These are phyloP conservation scores for Fomitopsis serialis DNA, from an alignment of 768 basidiomycete species.

Conservation along the genomic window DNA sequence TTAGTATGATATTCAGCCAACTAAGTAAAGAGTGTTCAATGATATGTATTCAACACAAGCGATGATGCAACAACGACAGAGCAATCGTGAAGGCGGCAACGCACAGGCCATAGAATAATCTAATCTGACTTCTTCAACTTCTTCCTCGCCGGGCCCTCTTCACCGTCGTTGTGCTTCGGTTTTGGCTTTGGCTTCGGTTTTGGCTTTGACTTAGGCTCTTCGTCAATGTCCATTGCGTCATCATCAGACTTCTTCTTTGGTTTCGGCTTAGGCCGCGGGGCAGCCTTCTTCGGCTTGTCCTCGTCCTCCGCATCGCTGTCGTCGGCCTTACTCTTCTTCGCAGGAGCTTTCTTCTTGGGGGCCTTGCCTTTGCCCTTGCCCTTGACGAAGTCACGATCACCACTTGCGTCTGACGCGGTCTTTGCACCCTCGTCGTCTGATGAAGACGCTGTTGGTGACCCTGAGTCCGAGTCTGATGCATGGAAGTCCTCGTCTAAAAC, in stretches of 20 bases:
- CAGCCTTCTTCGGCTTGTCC: slow-evolving; percentile 35
- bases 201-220: slow-evolving; percentile 36
- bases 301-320: slow-evolving; percentile 33
- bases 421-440: slow-evolving; percentile 64
- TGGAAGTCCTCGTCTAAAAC: slow-evolving; percentile 82
- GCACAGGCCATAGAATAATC: neutral
- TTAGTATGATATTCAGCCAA: too few species aligned
- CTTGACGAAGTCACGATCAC: slow-evolving; percentile 53
- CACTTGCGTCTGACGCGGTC: slow-evolving; percentile 82
- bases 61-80: too few species aligned
- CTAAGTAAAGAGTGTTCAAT: too few species aligned
- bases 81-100: too few species aligned
- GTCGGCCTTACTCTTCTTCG: slow-evolving; percentile 19
- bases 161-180: slow-evolving; percentile 36
- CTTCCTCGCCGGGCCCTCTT: slow-evolving; percentile 63
- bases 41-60: too few species aligned
- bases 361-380: slow-evolving; percentile 33
- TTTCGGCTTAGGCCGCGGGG: slow-evolving; percentile 41
- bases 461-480: slow-evolving; percentile 77
- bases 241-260: slow-evolving; percentile 40
- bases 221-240: slow-evolving; percentile 36
- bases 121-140: slow-evolving; percentile 58
- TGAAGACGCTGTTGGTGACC: slow-evolving; percentile 80
- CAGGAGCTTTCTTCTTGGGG: slow-evolving; percentile 32
- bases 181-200: slow-evolving; percentile 37